Conservation (phyloP, 2,329 filamentous ascomycete genomes). For the Tolypocladium endophyticum region DNA sequence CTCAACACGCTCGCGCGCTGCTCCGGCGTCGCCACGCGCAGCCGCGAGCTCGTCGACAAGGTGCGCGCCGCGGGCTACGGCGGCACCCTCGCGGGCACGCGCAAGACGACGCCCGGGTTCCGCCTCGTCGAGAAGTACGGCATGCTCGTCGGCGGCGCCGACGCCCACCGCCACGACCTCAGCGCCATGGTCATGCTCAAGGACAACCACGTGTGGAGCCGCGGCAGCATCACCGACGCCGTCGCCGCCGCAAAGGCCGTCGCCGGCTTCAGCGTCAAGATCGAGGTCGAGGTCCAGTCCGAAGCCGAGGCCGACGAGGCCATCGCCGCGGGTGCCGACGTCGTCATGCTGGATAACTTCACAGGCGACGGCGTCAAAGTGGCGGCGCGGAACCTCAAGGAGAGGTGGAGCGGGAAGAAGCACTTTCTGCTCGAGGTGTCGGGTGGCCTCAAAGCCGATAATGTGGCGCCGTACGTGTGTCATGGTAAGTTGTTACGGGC, state of each 20-base stretch:
- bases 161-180: conserved; percentile 84
- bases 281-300: conserved; percentile 90
- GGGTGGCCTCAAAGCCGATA: conserved; percentile 76
- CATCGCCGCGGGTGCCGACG: conserved; percentile 80
- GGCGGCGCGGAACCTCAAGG: conserved; percentile 66
- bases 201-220: conserved; percentile 96
- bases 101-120: conserved; percentile 96
- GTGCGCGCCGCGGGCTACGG: conserved; percentile 60
- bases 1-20: conserved; percentile 85
- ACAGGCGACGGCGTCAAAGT: conserved; percentile 64
- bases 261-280: conserved; percentile 83
- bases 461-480: conserved; percentile 72
- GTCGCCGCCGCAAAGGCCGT: conserved; percentile 74
- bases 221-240: conserved; percentile 75
- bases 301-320: conserved; percentile 86
- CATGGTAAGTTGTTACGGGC: conserved; percentile 39
- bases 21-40: conserved; percentile 76
- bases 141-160: conserved; percentile 87
- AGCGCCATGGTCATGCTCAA: conserved; percentile 97
- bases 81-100: conserved; percentile 82
- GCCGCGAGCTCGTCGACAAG: conserved; percentile 40
- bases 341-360: conserved; percentile 98
- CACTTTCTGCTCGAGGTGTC: conserved; percentile 84
- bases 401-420: conserved; percentile 64
- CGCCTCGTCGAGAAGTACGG: conserved; percentile 95